Percentiles rank a stretch among this genome's conserved stretches.
Evolutionary conservation across 495 filamentous ascomycete species (phyloP).

Genomic region (Penicillium maclennaniae): DNA sequence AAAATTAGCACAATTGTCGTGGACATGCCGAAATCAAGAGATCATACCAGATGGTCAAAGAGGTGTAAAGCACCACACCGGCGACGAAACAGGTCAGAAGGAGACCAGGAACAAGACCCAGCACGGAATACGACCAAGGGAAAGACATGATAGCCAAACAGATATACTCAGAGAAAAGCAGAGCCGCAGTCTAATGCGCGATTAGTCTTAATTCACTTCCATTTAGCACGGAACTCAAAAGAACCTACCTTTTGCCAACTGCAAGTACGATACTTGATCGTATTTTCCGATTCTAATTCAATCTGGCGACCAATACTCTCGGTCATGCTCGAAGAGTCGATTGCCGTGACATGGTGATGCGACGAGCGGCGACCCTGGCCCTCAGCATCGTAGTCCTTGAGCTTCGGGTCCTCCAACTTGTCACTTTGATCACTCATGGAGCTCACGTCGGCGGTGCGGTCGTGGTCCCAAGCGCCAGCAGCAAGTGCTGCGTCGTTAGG

Average conservation of each 20-base stretch:
- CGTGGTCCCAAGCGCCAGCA: constrained; percentile 13
- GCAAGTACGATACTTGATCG: constrained; percentile 85
- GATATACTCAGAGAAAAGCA: constrained; percentile 90
- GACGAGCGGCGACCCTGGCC: constrained; percentile 23
- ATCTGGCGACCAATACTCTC: constrained; percentile 65
- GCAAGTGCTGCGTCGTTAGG: constrained; percentile 22
- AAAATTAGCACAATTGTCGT: background rate
- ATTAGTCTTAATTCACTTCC: background rate
- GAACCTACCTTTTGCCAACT: constrained; percentile 78
- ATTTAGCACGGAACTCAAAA: background rate
- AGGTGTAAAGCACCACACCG: constrained; percentile 74
- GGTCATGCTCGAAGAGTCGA: constrained; percentile 32
- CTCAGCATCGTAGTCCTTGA: constrained; percentile 36
- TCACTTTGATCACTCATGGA: constrained; percentile 4
- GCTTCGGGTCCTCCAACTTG: constrained; percentile 25
- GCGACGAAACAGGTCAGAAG: constrained; percentile 78
- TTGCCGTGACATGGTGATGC: constrained; percentile 15
- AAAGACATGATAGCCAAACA: constrained; percentile 94
- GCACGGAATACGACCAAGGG: constrained; percentile 80
- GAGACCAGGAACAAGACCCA: constrained; percentile 81
- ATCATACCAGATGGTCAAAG: constrained; percentile 69
- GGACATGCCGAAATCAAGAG: background rate
- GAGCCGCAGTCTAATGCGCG: constrained; percentile 63
- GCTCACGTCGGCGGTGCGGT: constrained; percentile 19
- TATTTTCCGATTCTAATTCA: constrained; percentile 69